Evolutionary conservation across 768 basidiomycete genomes (phyloP).

Genomic region (Baorangia bicolor): DNA sequence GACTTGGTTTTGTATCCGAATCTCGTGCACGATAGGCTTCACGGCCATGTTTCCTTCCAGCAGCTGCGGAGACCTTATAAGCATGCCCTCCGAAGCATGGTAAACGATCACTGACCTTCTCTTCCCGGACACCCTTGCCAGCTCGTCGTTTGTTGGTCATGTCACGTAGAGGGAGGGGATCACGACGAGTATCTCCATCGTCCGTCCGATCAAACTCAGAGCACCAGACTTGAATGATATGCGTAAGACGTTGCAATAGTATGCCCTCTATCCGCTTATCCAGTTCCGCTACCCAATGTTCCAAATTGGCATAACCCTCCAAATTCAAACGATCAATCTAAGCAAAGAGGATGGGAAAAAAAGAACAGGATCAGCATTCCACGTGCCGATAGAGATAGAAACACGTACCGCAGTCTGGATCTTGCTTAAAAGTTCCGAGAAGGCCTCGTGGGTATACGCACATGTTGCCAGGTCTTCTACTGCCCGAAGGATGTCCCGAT

Average conservation of each 20-base stretch:
- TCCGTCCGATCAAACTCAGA: slow-evolving; percentile 78
- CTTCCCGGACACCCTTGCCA: slow-evolving; percentile 73
- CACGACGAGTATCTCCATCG: slow-evolving; percentile 62
- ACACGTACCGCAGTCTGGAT: slow-evolving; percentile 79
- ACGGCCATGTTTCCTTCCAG: slow-evolving; percentile 73
- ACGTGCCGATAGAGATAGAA: background rate
- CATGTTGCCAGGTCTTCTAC: slow-evolving; percentile 90
- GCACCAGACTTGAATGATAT: slow-evolving; percentile 87
- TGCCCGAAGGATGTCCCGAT: slow-evolving; percentile 78
- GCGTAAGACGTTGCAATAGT: slow-evolving; percentile 67
- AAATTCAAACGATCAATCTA: slow-evolving; percentile 93
- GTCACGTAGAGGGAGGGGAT: slow-evolving; percentile 50
- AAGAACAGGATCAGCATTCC: background rate
- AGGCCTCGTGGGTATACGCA: slow-evolving; percentile 79
- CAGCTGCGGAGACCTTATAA: slow-evolving; percentile 42
- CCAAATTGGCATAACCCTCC: slow-evolving; percentile 93
- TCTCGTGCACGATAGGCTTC: slow-evolving; percentile 90
- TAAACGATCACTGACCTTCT: slow-evolving; percentile 53
- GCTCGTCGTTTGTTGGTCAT: slow-evolving; percentile 62
- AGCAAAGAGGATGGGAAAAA: background rate
- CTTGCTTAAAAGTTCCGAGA: slow-evolving; percentile 71
- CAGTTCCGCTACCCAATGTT: slow-evolving; percentile 85
- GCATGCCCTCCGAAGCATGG: background rate
- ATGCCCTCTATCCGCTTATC: slow-evolving; percentile 82
- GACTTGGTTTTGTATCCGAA: slow-evolving; percentile 97